Evolutionary conservation across 208 protist genomes (phyloP).

Genomic region (Polymyxa betae): DNA sequence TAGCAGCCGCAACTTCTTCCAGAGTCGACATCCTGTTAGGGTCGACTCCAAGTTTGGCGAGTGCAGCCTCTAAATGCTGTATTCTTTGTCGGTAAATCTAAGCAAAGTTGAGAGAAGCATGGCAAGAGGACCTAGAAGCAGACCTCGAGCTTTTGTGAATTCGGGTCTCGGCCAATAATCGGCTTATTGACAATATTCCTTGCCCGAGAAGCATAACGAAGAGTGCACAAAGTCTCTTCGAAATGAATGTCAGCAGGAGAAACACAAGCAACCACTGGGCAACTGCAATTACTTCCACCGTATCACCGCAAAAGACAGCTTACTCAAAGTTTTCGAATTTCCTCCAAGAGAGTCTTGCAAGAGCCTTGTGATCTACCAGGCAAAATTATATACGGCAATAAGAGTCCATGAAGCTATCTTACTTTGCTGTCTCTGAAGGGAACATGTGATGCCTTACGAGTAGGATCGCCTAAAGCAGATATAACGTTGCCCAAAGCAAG

Average conservation of each 20-base stretch:
- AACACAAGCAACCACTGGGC: constrained; percentile 70
- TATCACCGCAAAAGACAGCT: not conserved
- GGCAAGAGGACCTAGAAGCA: not conserved
- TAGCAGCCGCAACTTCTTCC: not conserved
- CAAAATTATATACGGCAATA: not conserved
- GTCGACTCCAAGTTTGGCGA: constrained; percentile 1
- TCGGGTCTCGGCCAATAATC: constrained; percentile 34
- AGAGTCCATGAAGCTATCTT: constrained; percentile 13
- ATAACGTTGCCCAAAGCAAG: constrained; percentile 61
- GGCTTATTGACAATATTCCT: constrained; percentile 63
- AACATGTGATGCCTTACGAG: constrained; percentile 51
- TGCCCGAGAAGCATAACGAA: constrained; percentile 50
- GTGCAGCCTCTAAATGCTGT: constrained; percentile 27
- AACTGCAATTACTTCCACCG: not conserved
- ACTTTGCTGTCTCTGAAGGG: constrained; percentile 53
- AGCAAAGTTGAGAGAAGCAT: not conserved
- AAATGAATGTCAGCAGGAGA: constrained; percentile 58
- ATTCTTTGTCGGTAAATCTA: constrained; percentile 23
- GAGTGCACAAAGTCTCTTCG: constrained; percentile 62
- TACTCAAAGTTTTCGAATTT: constrained; percentile 59
- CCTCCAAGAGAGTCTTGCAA: constrained; percentile 62
- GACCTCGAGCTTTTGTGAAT: constrained; percentile 39
- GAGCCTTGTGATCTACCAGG: constrained; percentile 55
- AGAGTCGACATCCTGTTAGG: not conserved
- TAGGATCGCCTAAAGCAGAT: constrained; percentile 55